Base-by-base conservation (phyloP, 495 filamentous ascomycete genomes). In the Hypoxylon subgilvum region DNA sequence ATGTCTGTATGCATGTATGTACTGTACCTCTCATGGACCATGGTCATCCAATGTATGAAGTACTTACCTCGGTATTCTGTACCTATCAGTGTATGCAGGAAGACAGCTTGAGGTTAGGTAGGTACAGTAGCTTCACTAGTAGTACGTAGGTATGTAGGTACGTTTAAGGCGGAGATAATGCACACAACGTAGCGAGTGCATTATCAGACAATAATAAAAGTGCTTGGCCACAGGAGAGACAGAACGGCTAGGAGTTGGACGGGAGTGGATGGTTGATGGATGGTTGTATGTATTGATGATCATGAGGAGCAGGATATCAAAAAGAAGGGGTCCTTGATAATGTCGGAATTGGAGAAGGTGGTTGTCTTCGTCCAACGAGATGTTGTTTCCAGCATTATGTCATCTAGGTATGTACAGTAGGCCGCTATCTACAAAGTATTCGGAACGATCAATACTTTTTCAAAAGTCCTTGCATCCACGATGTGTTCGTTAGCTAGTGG, bases 201-300 rank as follows among this genome's bases (percentile, higher is more conserved):
- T 55, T 53, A 47, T 49, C 43, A 55, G 45, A 61, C 45, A 39
- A 55, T 39, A 36, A 39, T 39, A 36, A 39, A 38, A 44, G 16
- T 10, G 44, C 57, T 50, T 41, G 57, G 57, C 57, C 55, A 51
- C 51, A 40, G 22, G 45, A 45, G 57, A 43, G 16, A 39, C n/a
- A n/a, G n/a, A n/a, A n/a, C n/a, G n/a, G n/a, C n/a, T n/a, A n/a
- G n/a, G n/a, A n/a, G n/a, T n/a, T n/a, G n/a, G n/a, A n/a, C n/a
- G n/a, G n/a, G n/a, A n/a, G n/a, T n/a, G n/a, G n/a, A n/a, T n/a
- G n/a, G n/a, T n/a, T n/a, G n/a, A n/a, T n/a, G n/a, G n/a, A n/a
- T n/a, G 39, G n/a, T 22, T 42, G 18, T 41, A 19, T 41, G 19
- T 41, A n/a, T n/a, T n/a, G 39, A 16, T 42, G 10, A 42, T 25